phyloP scores from a whole-genome alignment of 108 stramenopile species.

The Aurantiochytrium sp. region DNA sequence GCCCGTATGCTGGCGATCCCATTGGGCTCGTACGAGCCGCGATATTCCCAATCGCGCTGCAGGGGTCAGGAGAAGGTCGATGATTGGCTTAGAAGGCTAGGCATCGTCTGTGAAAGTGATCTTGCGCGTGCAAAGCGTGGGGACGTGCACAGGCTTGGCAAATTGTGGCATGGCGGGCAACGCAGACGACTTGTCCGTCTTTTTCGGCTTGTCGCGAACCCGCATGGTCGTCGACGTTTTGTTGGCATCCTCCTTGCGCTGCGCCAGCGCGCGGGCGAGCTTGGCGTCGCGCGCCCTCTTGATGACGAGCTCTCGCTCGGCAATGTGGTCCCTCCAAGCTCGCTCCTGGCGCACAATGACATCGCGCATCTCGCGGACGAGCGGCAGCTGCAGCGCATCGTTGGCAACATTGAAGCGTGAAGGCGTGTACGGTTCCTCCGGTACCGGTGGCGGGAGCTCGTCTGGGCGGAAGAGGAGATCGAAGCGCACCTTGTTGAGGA shows the following conservation, averaged over 20 bases:
- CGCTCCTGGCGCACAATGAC: neutral
- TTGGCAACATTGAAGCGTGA: neutral
- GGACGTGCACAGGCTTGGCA: neutral
- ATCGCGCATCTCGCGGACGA: neutral
- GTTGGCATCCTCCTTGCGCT: too few species aligned
- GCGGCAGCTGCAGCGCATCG: neutral
- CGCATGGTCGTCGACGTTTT: too few species aligned
- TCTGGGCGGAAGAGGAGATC: neutral
- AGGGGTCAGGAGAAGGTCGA: neutral
- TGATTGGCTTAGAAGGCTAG: neutral
- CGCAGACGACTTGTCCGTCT: too few species aligned
- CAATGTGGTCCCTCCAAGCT: neutral
- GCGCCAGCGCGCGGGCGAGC: neutral
- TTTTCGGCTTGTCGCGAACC: too few species aligned
- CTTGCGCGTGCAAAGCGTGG: neutral
- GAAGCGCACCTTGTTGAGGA: neutral
- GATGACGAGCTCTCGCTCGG: neutral
- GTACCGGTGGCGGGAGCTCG: neutral
- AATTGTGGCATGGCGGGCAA: too few species aligned
- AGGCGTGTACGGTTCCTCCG: neutral
- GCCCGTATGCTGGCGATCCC: too few species aligned
- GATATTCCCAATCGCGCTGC: too few species aligned
- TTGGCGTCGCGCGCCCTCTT: neutral
- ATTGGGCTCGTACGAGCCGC: too few species aligned
- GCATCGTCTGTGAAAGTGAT: neutral